Conservation (phyloP, 805 yeast genomes). For the Kazachstania africana region DNA sequence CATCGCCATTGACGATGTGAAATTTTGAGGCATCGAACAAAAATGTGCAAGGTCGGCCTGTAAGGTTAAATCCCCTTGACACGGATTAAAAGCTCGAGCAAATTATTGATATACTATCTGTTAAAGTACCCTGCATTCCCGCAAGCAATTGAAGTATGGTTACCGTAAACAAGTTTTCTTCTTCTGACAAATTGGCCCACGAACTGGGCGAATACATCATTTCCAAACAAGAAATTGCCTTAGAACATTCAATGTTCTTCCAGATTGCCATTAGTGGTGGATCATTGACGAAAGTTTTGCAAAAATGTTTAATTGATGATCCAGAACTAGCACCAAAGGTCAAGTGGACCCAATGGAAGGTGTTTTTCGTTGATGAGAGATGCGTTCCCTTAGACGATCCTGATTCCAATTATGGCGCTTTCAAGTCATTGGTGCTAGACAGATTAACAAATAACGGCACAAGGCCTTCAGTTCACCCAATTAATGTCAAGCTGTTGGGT, state of each 20-base stretch:
- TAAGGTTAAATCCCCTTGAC: no score
- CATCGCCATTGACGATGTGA: no score
- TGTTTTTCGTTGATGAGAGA: conserved; percentile 86
- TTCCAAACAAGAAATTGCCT: conserved; percentile 47
- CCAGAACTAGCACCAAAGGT: conserved; percentile 31
- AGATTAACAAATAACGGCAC: conserved; percentile 33
- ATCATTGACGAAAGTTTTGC: conserved; percentile 61
- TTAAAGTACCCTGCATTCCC: no score
- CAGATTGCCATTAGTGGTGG: conserved; percentile 86
- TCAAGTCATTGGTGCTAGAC: conserved; percentile 50
- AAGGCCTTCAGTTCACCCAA: conserved; percentile 39
- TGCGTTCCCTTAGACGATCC: conserved; percentile 69
- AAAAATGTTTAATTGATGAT: conserved; percentile 55
- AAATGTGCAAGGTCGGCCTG: no score
- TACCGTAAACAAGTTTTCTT: conserved; percentile 31
- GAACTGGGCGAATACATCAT: conserved; percentile 56
- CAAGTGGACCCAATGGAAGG: conserved; percentile 65
- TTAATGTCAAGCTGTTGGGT: conserved; percentile 50
- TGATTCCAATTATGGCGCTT: conserved; percentile 79
- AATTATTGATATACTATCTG: no score
- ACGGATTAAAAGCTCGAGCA: no score
- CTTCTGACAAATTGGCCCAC: conserved; percentile 48
- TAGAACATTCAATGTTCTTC: conserved; percentile 35
- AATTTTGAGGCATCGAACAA: no score
- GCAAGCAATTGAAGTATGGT: no score